These are phyloP conservation scores for Pythium monospermum DNA, from an alignment of 352 stramenopile genomes.

Conservation along the genomic window DNA sequence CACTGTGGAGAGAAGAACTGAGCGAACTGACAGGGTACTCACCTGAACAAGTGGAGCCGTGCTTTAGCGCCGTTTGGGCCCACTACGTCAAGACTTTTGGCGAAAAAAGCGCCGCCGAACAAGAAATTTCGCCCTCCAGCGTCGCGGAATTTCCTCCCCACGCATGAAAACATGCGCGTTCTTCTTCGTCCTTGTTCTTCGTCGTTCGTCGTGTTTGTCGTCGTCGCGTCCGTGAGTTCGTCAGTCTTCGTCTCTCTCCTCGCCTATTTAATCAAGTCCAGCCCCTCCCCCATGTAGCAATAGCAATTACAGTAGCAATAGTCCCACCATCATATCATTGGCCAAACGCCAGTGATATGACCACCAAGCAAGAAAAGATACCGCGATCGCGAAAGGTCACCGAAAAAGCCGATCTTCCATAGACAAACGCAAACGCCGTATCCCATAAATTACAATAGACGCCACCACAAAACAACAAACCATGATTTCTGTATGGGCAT, in stretches of 20 bases:
- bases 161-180: conserved; percentile 8
- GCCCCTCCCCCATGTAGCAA: background rate
- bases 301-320: too few species aligned
- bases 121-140: conserved; percentile 67
- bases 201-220: too few species aligned
- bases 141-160: conserved; percentile 41
- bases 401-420: too few species aligned
- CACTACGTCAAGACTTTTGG: conserved; percentile 77
- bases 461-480: too few species aligned
- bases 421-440: too few species aligned
- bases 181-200: too few species aligned
- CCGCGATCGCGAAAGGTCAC: conserved; percentile 12
- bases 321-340: conserved; percentile 6
- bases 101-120: conserved; percentile 45
- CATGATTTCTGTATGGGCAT: too few species aligned
- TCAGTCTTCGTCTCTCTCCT: too few species aligned
- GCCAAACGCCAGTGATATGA: conserved; percentile 2
- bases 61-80: conserved; percentile 77
- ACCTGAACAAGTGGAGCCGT: conserved; percentile 72
- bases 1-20: conserved; percentile 80
- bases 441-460: conserved; percentile 5
- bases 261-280: conserved; percentile 10
- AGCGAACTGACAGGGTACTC: conserved; percentile 77
- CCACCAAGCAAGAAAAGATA: background rate
- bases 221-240: too few species aligned